Base-by-base conservation (phyloP, 345 rosid genomes). In the Eutrema yunnanense region DNA sequence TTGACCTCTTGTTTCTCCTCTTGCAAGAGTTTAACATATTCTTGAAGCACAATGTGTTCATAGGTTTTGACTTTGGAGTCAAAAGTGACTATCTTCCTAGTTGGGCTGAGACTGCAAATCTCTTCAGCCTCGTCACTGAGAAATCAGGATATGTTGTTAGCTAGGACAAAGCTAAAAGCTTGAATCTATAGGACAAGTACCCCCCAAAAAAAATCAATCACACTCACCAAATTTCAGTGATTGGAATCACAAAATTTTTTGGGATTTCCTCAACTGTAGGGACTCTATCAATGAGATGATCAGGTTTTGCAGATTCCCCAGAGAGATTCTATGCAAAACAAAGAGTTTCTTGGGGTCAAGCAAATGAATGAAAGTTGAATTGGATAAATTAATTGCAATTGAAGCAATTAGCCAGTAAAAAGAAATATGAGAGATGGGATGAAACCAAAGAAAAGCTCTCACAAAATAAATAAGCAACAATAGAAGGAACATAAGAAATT, bases 71-170 rank as follows among this genome's bases (percentile, higher is more conserved):
- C 84, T 75, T 85, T 64, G 30, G 87, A 72, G 75, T 90, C 88
- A 52, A 92, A 96, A 2, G 94, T 88, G 13, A 92, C 99, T 82
- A 84, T 92, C 84, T 87, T 92, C 26, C 77, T 67, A 76, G 76
- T 26, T 75, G 76, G 72, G 3, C 76, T 72, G 70, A 68, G 75
- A 74, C 79, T 72, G 49, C 76, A 65, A 68, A 65, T 80, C 68
- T 81, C 85, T 79, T 85, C 88, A 29, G 76, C 73, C 54, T 87
- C 78, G 53, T 78, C 80, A 73, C 81, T 73, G 68, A 62, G 8
- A 55, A 63, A 49, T 41, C 68, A 73, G 16, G 33, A 66, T 36
- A 14, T 2, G 13, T 54, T 52, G 61, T 22, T 22, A 16, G 50
- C 69, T 42, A 11, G 30, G 65, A 58, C 40, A 41, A 51, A 71